phyloP scores from a whole-genome alignment of 2,329 filamentous ascomycete species.

The Ceratocystis ficicola region DNA sequence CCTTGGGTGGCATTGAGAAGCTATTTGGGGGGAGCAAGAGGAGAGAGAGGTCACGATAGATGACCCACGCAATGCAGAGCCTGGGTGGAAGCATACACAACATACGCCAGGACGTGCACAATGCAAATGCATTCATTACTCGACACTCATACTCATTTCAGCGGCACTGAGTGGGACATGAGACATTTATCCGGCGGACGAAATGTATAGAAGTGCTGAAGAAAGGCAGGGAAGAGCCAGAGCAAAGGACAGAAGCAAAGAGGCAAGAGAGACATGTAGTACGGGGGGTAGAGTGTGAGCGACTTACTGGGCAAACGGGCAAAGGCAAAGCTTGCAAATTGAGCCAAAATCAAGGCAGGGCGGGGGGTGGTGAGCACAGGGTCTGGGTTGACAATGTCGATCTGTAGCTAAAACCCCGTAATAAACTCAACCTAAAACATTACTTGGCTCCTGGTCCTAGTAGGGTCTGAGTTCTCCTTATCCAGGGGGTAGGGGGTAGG shows the following conservation, averaged over 20 bases:
- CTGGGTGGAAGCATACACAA: too few relatives aligned
- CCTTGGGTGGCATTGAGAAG: not conserved
- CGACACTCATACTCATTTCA: too few relatives aligned
- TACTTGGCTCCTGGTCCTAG: not conserved
- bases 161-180: too few relatives aligned
- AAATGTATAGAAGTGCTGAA: not conserved
- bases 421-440: conserved; percentile 7
- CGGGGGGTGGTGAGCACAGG: not conserved
- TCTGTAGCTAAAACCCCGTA: conserved; percentile 2
- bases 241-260: not conserved
- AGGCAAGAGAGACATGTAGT: not conserved
- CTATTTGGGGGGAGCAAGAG: not conserved
- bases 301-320: not conserved
- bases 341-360: not conserved
- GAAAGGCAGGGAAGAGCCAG: not conserved
- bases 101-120: too few relatives aligned
- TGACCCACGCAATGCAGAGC: too few relatives aligned
- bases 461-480: conserved; percentile 11
- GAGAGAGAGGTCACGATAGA: not conserved
- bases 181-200: not conserved
- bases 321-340: not conserved
- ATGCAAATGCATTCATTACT: not conserved
- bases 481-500: conserved; percentile 5
- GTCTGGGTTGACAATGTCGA: conserved; percentile 1
- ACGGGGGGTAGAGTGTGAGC: not conserved